These are phyloP conservation scores for Myxozyma vanderwaltii DNA, from an alignment of 805 yeast species.

Conservation along the genomic window DNA sequence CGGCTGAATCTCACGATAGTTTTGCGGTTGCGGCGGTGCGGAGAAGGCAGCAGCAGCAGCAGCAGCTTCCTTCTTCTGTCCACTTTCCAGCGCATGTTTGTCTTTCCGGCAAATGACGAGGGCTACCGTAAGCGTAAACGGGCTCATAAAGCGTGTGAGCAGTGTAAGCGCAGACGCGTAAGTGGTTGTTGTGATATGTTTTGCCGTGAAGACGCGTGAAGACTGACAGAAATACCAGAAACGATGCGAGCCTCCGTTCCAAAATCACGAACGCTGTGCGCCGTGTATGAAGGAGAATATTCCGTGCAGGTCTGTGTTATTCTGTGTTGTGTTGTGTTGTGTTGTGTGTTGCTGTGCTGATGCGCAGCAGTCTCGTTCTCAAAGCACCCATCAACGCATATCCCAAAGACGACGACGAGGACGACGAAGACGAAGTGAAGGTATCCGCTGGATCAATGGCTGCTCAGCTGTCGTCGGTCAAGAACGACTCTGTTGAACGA, in stretches of 20 bases:
- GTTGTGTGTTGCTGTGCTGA: too few species aligned
- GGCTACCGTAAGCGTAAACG: conserved; percentile 48
- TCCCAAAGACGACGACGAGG: not conserved
- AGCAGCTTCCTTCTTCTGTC: not conserved
- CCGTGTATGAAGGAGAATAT: conserved; percentile 42
- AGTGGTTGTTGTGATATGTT: conserved; percentile 7
- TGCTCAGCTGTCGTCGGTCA: too few species aligned
- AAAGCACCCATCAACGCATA: not conserved
- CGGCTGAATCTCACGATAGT: conserved; percentile 7
- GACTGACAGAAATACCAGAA: too few species aligned
- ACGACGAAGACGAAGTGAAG: not conserved
- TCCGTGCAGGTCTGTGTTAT: conserved; percentile 35
- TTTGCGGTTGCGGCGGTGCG: conserved; percentile 11
- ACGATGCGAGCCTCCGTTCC: conserved; percentile 41
- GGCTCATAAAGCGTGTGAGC: conserved; percentile 48
- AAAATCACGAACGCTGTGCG: conserved; percentile 39
- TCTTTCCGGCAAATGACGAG: conserved; percentile 49
- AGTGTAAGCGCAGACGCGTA: conserved; percentile 45
- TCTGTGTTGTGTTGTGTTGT: not conserved
- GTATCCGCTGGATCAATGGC: too few species aligned
- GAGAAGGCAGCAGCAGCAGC: not conserved
- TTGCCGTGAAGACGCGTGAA: too few species aligned
- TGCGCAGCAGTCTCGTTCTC: conserved; percentile 18
- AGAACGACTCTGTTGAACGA: not conserved
- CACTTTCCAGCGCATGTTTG: conserved; percentile 41